Evolutionary conservation across 2,329 filamentous ascomycete species (phyloP), one percentile per base, ranked within the genome.

Genomic region (Aspergillus chevalieri): DNA sequence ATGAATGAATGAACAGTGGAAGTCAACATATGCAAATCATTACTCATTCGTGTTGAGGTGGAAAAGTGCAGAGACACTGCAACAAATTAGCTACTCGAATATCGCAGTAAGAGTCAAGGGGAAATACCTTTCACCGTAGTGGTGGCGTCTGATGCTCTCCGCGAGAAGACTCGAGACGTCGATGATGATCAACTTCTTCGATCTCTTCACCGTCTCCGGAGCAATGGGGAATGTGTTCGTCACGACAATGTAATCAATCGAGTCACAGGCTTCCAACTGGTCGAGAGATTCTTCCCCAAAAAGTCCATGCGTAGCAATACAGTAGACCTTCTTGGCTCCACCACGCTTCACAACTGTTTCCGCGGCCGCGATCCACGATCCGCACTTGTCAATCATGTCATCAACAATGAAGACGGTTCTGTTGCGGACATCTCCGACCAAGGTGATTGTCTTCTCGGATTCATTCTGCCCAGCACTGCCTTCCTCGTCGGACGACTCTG

Each of bases 311-410:
- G 93, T 97, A 6, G 92, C 93, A 74, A 98, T 95, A 77, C 90
- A 95, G 72, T 95, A 97, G 33, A 98, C 93, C 70, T 87, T 93
- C 60, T 88, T 95, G 1, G 93, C 93, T 42, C 83, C 82, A 56
- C 93, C 94, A 56, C 87, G 83, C 77, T 97, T 97, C 47, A 95
- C 88, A 2, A 95, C 92, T 1, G 91, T 95, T 75, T 98, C 93
- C 10, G 93, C 93, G 6, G 93, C 93, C 5, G 92, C 92, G 58
- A 98, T 94, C 93, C 93, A 98, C 6, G 89, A 95, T 12, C 87
- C 89, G 8, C 90, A 85, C 74, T 95, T 96, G 74, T 98, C 93
- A 64, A 98, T 96, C 87, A 98, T 97, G 68, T 98, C 93, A 67
- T 98, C 93, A 45, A 98, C 87, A 53, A 98, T 90, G 66, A 98